Evolutionary conservation across 2,329 filamentous ascomycete species (phyloP).

Genomic region (Fusarium proliferatum): DNA sequence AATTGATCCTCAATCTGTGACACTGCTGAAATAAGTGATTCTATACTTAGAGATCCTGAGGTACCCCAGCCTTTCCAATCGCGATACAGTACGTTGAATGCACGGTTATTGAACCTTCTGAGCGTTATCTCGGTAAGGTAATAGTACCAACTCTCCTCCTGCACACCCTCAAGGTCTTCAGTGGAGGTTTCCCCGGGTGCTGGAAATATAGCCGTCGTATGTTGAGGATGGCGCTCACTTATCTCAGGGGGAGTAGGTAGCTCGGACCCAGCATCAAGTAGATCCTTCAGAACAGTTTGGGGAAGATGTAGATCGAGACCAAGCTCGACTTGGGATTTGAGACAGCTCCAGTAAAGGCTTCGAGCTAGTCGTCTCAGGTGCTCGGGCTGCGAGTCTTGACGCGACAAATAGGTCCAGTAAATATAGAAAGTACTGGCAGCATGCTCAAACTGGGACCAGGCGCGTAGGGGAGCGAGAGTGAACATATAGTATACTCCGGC

Average conservation of each 20-base stretch:
- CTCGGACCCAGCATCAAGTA: neutral
- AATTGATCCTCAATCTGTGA: neutral
- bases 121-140: neutral
- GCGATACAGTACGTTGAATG: neutral
- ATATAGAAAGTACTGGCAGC: neutral
- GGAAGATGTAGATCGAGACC: neutral
- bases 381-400: neutral
- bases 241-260: neutral
- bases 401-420: neutral
- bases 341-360: neutral
- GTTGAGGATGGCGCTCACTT: neutral
- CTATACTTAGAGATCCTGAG: neutral
- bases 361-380: neutral
- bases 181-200: rapidly evolving
- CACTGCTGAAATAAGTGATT: neutral
- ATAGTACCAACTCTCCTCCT: neutral
- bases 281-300: neutral
- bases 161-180: neutral
- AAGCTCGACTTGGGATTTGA: neutral
- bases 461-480: neutral
- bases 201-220: neutral
- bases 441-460: neutral
- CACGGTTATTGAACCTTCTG: neutral
- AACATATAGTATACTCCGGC: neutral
- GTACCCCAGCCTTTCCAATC: neutral